These are phyloP conservation scores for Oleoguttula mirabilis DNA, from an alignment of 495 filamentous ascomycete species.

Conservation along the genomic window DNA sequence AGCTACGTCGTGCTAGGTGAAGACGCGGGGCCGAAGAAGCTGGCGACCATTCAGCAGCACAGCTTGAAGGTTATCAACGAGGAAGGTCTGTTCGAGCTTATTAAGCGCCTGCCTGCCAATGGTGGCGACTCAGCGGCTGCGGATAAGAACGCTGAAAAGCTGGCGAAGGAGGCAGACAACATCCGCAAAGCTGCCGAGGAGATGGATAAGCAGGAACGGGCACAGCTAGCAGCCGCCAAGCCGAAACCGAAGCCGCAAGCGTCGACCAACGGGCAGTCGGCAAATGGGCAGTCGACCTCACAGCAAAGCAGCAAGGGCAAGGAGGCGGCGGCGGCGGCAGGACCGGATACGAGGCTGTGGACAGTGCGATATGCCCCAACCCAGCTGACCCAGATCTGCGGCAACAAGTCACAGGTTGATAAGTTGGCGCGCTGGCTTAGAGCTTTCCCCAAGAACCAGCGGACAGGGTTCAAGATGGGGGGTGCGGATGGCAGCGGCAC, in stretches of 20 bases:
- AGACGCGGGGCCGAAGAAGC: conserved; percentile 88
- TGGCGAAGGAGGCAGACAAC: conserved; percentile 61
- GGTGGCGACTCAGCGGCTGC: conserved; percentile 84
- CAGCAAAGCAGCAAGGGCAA: conserved; percentile 7
- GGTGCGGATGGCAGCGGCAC: conserved; percentile 71
- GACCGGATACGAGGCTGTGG: conserved; percentile 64
- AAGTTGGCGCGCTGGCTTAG: conserved; percentile 78
- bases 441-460: conserved; percentile 63
- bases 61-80: conserved; percentile 86
- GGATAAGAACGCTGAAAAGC: conserved; percentile 67
- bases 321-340: conserved; percentile 24
- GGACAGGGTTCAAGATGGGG: conserved; percentile 59
- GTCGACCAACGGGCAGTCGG: neutral
- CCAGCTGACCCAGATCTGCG: conserved; percentile 74
- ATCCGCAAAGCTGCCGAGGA: conserved; percentile 62
- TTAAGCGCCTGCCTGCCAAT: conserved; percentile 68
- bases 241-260: conserved; percentile 3
- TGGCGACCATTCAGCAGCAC: conserved; percentile 67
- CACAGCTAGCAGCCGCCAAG: conserved; percentile 12
- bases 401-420: conserved; percentile 85
- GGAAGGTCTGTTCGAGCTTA: conserved; percentile 79
- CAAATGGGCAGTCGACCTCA: neutral
- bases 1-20: conserved; percentile 82
- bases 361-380: conserved; percentile 92
- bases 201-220: conserved; percentile 56